Percentiles rank a stretch among this genome's conserved stretches.
phyloP scores from a whole-genome alignment of 2,329 filamentous ascomycete genomes.

The Colletotrichum liriopes region DNA sequence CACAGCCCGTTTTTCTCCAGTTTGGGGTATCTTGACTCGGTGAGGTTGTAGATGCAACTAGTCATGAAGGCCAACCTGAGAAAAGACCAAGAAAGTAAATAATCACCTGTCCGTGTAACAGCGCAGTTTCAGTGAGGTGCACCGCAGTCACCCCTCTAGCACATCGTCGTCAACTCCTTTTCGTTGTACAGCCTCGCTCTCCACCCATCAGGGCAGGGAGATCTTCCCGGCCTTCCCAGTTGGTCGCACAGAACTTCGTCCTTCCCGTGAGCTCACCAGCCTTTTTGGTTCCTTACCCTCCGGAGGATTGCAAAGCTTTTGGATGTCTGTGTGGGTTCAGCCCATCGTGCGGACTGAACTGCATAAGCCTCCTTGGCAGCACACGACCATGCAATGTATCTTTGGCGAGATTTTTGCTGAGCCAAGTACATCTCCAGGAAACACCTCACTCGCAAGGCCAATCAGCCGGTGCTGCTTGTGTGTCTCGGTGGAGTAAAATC shows the following conservation, averaged over 20 bases:
- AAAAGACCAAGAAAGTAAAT: neutral
- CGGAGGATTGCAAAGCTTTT: slow-evolving; percentile 4
- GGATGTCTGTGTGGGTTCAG: neutral
- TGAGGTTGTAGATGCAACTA: slow-evolving; percentile 5
- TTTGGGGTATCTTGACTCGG: slow-evolving; percentile 21
- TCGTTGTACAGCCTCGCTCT: neutral
- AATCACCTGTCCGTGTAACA: slow-evolving; percentile 20
- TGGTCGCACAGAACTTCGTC: slow-evolving; percentile 3
- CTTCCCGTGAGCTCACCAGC: slow-evolving; percentile 19
- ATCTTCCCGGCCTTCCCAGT: slow-evolving; percentile 1
- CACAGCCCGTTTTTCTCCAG: slow-evolving; percentile 16
- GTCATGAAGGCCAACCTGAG: slow-evolving; percentile 21
- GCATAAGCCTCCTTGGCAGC: slow-evolving; percentile 15
- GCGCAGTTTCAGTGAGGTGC: slow-evolving; percentile 32
- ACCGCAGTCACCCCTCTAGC: slow-evolving; percentile 13
- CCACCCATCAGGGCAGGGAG: neutral
- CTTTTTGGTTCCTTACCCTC: slow-evolving; percentile 26
- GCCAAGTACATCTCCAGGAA: slow-evolving; percentile 8
- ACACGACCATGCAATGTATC: slow-evolving; percentile 8
- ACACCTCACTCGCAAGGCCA: slow-evolving; percentile 15
- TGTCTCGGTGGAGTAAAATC: slow-evolving; percentile 29
- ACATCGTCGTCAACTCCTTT: neutral
- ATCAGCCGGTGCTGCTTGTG: slow-evolving; percentile 16
- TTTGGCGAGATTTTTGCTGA: neutral
- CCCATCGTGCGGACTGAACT: neutral